These are phyloP conservation scores for Hymenoscyphus fraxineus DNA, from an alignment of 2,329 filamentous ascomycete species.

Conservation along the genomic window DNA sequence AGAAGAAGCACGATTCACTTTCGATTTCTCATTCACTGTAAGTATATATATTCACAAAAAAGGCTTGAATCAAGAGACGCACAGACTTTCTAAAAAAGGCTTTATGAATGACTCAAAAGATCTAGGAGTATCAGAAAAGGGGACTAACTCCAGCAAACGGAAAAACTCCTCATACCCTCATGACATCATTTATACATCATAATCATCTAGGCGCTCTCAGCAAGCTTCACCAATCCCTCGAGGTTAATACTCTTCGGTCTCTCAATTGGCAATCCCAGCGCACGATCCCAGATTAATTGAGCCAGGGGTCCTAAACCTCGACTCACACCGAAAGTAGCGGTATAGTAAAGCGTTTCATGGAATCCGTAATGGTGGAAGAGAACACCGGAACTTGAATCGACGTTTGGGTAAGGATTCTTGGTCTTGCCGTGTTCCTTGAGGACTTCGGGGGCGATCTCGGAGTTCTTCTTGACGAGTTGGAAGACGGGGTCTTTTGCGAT, in stretches of 20 bases:
- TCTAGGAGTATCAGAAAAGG: no score
- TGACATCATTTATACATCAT: not conserved
- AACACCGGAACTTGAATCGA: conserved; percentile 88
- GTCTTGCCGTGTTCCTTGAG: conserved; percentile 96
- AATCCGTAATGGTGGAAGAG: conserved; percentile 98
- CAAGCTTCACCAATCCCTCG: conserved; percentile 72
- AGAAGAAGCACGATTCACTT: no score
- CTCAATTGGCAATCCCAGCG: conserved; percentile 92
- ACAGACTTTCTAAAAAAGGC: no score
- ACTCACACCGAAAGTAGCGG: conserved; percentile 66
- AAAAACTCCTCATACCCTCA: not conserved
- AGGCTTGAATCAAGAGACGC: no score
- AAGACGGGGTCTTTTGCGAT: conserved; percentile 88
- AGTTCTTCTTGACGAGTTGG: conserved; percentile 90
- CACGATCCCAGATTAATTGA: conserved; percentile 94
- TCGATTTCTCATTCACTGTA: no score
- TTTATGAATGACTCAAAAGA: no score
- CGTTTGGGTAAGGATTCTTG: conserved; percentile 96
- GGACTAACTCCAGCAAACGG: not conserved
- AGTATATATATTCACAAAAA: no score
- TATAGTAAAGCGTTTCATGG: conserved; percentile 95
- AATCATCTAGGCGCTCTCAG: conserved; percentile 37
- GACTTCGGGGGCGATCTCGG: conserved; percentile 83
- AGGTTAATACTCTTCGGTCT: conserved; percentile 97
- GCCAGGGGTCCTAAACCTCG: conserved; percentile 80